These are phyloP conservation scores for Astragalus glycyphyllos DNA, from an alignment of 306 rosid species.

Conservation along the genomic window DNA sequence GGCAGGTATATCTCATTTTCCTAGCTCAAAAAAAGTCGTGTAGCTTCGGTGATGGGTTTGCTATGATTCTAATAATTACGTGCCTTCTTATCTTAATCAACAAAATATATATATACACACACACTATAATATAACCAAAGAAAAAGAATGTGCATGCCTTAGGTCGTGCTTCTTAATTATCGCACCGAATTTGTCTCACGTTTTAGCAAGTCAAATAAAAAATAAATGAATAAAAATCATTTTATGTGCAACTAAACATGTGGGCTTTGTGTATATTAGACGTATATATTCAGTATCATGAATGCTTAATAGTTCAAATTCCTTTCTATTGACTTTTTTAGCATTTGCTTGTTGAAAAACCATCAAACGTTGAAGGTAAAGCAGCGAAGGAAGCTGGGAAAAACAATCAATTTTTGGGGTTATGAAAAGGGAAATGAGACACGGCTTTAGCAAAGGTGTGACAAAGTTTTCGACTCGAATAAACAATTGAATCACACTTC, in stretches of 20 bases:
- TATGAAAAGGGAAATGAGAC: background rate
- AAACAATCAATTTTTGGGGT: slow-evolving; percentile 14
- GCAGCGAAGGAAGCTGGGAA: background rate
- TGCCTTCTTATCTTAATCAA: background rate
- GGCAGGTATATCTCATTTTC: slow-evolving; percentile 45
- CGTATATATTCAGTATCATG: background rate
- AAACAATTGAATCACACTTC: slow-evolving; percentile 12
- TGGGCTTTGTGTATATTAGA: background rate
- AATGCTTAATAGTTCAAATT: background rate
- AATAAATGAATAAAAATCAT: background rate
- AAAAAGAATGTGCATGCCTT: background rate
- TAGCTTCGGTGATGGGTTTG: slow-evolving; percentile 17
- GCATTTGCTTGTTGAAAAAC: background rate
- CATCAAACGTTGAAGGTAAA: background rate
- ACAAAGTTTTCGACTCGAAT: slow-evolving; percentile 8
- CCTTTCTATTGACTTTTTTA: background rate
- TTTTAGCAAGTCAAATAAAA: slow-evolving; percentile 27
- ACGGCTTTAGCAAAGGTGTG: background rate
- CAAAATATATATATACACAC: too few species aligned
- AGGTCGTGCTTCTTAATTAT: background rate
- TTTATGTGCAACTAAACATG: background rate
- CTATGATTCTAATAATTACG: slow-evolving; percentile 1
- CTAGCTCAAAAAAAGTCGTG: background rate
- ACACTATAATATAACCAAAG: too few species aligned
- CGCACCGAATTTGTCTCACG: background rate